These are phyloP conservation scores for Tricholoma flavovirens DNA, from an alignment of 768 basidiomycete species.

Conservation along the genomic window DNA sequence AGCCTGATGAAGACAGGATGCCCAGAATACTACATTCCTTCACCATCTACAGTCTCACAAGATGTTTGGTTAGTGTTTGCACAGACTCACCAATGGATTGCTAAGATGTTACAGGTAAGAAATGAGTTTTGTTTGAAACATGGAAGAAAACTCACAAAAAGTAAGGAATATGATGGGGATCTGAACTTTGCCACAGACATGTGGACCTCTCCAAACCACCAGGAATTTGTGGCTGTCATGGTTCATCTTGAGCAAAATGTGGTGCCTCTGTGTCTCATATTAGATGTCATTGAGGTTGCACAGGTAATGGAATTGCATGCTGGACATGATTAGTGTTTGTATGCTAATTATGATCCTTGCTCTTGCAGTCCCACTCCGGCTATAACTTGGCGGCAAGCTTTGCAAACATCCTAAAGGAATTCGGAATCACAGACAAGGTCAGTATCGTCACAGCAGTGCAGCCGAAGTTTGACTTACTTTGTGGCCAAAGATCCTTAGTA, in stretches of 20 bases:
- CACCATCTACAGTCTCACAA: constrained; percentile 20
- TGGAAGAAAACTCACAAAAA: too few species aligned
- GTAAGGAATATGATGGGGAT: constrained; percentile 22
- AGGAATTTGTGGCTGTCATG: constrained; percentile 20
- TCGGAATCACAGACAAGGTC: too few species aligned
- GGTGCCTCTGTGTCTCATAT: constrained; percentile 11
- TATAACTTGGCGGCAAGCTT: too few species aligned
- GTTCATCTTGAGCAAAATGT: constrained; percentile 26
- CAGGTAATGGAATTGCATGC: too few species aligned
- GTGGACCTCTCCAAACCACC: constrained; percentile 31
- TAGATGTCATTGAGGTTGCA: constrained; percentile 17
- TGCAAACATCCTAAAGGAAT: too few species aligned
- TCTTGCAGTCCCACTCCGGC: too few species aligned
- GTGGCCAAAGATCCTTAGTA: too few species aligned
- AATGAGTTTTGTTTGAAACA: too few species aligned
- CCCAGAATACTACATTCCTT: constrained; percentile 27
- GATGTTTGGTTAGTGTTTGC: constrained; percentile 25
- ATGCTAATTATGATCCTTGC: too few species aligned
- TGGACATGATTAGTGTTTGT: too few species aligned
- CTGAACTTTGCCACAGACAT: constrained; percentile 29
- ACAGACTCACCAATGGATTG: constrained; percentile 12
- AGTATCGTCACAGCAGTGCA: too few species aligned
- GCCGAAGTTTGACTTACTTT: too few species aligned
- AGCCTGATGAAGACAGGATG: constrained; percentile 26
- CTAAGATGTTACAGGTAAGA: constrained; percentile 22